Evolutionary conservation across 148 eudicot species (phyloP), one percentile per base, ranked within the genome.

Genomic region (Vaccinium vitisidaea): DNA sequence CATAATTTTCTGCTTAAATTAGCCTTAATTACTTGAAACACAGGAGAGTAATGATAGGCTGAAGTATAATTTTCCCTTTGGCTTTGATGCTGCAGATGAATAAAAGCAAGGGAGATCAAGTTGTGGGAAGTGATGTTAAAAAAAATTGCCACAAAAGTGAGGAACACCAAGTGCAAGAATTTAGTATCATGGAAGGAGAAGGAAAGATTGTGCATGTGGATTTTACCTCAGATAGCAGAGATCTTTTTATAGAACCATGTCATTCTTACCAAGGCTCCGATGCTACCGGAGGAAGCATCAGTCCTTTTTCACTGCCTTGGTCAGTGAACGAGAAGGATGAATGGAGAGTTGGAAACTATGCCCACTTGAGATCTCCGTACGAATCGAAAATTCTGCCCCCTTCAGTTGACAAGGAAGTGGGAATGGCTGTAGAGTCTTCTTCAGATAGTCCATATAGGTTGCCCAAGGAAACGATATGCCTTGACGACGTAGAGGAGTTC

Each of bases 401-500:
- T 49, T 49, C 16, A 27, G 74, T 58, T 1, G 43, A 81, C 10
- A 78, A 18, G 58, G 84, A 25, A 71, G 75, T 59, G 4, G 50
- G n/a, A 5, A 63, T 53, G 5, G 56, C 59, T 49, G 27, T 23
- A 32, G 89, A 81, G 8, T 86, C 86, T 80, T 89, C 87, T 16
- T 88, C 91, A 48, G 91, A 89, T 59, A 82, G 50, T 82, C 77
- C 85, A 59, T 70, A 59, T 10, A 19, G 59, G 19, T 58, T 77
- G 79, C 85, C 90, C 1, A 83, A 88, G 63, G 88, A 90, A 21
- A 83, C 83, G 30, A 65, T 90, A 27, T 87, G 88, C 65, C 88
- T 88, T 4, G 93, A 95, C 12, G 94, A 92, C 65, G 83, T 94
- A 25, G 93, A 91, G 82, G 98, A 94, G 88, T 89, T 92, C 79